Base-by-base conservation (phyloP, 1,284 basidiomycete genomes). In the Coniferiporia weirii region DNA sequence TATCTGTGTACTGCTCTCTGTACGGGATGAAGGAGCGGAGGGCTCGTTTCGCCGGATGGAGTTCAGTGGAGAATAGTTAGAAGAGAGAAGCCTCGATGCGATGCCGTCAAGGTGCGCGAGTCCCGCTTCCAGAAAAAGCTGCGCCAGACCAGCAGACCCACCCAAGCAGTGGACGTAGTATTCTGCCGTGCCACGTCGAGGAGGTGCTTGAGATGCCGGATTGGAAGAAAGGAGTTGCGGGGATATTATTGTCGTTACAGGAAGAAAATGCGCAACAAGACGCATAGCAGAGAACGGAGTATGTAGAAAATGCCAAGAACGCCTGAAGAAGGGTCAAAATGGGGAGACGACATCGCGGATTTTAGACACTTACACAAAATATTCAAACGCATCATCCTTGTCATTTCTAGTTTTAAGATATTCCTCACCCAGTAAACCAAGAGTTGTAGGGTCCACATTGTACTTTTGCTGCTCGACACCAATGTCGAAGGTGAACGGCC, bases 391-490 rank as follows among this genome's bases (percentile, higher is more conserved):
- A 61, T 83, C 84, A 44, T 86, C 83, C 61, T 79, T 82, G 52
- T 87, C 80, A 66, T 84, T 83, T 52, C 86, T 77, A 55, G 90
- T 87, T 68, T 91, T 87, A 50, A 81, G 78, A 54, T 85, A 67
- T 64, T 91, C 89, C 48, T 89, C 73, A 6, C 79, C 88, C 57
- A 83, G 77, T 53, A 90, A 71, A 1, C 84, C 81, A 22, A 91
- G 72, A 68, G 87, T 90, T 12, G 89, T 91, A 1, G 89, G 84
- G 68, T 91, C 88, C 84, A 91, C 89, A 64, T 91, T 89, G 65
- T 87, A 91, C 64, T 79, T 78, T 55, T 80, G 76, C 47, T 40
- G 43, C 60, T 85, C 84, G 20, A 76, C 71, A 43, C 82, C 80
- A 46, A 76, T 68, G 61, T 82, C 75, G 64, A 81, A 76, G 10